phyloP scores from a whole-genome alignment of 2,329 filamentous ascomycete species.

The Pseudomassariella vexata region DNA sequence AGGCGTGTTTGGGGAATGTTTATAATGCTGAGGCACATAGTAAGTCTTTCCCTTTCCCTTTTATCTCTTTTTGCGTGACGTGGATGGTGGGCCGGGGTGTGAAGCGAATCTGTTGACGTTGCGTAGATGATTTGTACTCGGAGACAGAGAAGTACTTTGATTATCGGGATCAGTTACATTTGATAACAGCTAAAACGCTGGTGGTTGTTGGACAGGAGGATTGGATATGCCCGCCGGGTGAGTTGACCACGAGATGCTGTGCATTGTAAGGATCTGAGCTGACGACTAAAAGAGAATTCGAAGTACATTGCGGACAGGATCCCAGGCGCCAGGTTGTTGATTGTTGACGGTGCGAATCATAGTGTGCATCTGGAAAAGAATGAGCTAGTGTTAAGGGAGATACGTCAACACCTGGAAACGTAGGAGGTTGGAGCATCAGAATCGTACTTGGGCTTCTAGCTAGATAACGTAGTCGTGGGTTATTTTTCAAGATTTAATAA shows the following conservation, averaged over 20 bases:
- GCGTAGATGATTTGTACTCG: slow-evolving; percentile 27
- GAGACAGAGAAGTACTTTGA: slow-evolving; percentile 31
- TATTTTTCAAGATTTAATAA: too few species aligned
- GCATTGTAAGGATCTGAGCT: not conserved
- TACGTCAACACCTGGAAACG: slow-evolving; percentile 11
- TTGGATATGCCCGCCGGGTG: slow-evolving; percentile 33
- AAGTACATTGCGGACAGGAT: slow-evolving; percentile 22
- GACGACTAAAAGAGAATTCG: slow-evolving; percentile 20
- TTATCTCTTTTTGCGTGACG: too few species aligned
- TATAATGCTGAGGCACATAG: slow-evolving; percentile 31
- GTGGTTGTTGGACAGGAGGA: slow-evolving; percentile 30
- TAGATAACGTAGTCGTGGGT: too few species aligned
- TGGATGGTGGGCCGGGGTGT: too few species aligned
- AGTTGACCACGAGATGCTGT: slow-evolving; percentile 1
- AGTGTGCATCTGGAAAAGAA: slow-evolving; percentile 30
- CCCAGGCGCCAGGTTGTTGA: slow-evolving; percentile 19
- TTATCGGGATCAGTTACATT: slow-evolving; percentile 22
- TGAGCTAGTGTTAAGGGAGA: slow-evolving; percentile 19
- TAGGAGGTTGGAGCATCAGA: too few species aligned
- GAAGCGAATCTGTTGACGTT: too few species aligned
- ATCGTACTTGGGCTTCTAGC: too few species aligned
- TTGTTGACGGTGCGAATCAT: slow-evolving; percentile 26
- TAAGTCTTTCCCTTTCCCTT: slow-evolving; percentile 13
- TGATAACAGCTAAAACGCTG: slow-evolving; percentile 27
- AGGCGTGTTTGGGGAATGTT: slow-evolving; percentile 20